Evolutionary conservation across 2,329 filamentous ascomycete species (phyloP).

Genomic region (Aspergillus sp.): DNA sequence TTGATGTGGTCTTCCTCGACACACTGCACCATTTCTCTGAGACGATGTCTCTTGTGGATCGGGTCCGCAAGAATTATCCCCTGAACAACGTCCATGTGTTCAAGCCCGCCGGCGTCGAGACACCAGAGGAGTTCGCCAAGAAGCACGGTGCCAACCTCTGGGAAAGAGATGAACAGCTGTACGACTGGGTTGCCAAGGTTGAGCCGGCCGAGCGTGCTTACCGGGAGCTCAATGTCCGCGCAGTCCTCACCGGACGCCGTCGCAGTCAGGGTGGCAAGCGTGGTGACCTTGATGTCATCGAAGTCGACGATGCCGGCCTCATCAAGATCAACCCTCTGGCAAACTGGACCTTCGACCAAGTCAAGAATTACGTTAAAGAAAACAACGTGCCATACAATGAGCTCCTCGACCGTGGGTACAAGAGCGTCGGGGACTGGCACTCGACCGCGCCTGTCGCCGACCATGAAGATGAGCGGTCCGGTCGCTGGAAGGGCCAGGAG

Average conservation of each 20-base stretch:
- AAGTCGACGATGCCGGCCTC: constrained; percentile 81
- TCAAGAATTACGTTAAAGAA: constrained; percentile 75
- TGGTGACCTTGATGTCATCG: constrained; percentile 80
- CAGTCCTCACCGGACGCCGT: constrained; percentile 84
- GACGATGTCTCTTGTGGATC: constrained; percentile 64
- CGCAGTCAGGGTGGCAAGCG: constrained; percentile 89
- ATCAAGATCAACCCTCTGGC: constrained; percentile 97
- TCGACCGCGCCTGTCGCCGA: constrained; percentile 83
- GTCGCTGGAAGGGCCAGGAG: constrained; percentile 88
- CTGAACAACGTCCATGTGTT: constrained; percentile 76
- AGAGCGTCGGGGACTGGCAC: constrained; percentile 97
- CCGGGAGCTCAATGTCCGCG: constrained; percentile 73
- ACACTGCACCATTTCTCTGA: constrained; percentile 75
- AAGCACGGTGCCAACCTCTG: constrained; percentile 77
- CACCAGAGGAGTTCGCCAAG: constrained; percentile 65
- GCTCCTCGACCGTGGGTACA: constrained; percentile 88
- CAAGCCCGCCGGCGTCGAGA: constrained; percentile 70
- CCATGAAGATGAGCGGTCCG: constrained; percentile 89
- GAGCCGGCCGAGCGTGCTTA: constrained; percentile 92
- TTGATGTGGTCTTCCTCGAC: constrained; percentile 63
- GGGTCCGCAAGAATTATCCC: constrained; percentile 66
- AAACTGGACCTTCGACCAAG: constrained; percentile 86
- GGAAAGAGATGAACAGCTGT: constrained; percentile 76
- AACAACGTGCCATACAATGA: constrained; percentile 89
- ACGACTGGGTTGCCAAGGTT: constrained; percentile 96